Evolutionary conservation across 2,329 filamentous ascomycete genomes (phyloP).

Genomic region (Diaporthe sp.): DNA sequence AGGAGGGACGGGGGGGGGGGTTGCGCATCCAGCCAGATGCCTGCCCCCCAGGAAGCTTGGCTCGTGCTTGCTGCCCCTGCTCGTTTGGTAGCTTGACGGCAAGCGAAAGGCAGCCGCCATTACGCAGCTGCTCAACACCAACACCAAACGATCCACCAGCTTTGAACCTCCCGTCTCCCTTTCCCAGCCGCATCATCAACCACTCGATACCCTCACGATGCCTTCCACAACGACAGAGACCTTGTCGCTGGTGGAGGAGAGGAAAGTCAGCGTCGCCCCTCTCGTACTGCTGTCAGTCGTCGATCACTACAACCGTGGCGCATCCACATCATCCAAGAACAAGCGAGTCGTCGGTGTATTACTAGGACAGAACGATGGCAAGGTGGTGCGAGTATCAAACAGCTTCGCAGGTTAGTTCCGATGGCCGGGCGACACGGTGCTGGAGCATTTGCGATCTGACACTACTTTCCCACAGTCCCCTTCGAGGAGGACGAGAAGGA

Average conservation of each 20-base stretch:
- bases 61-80: conserved; percentile 34
- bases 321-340: conserved; percentile 85
- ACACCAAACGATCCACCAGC: conserved; percentile 40
- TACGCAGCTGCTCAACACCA: conserved; percentile 37
- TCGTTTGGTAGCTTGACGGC: conserved; percentile 21
- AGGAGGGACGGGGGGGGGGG: neutral
- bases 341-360: conserved; percentile 94
- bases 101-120: conserved; percentile 31
- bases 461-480: conserved; percentile 59
- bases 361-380: conserved; percentile 95
- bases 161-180: conserved; percentile 36
- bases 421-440: conserved; percentile 10
- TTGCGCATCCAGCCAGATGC: neutral
- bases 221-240: conserved; percentile 97
- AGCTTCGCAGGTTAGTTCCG: conserved; percentile 87
- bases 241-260: conserved; percentile 86
- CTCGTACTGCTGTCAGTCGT: conserved; percentile 97
- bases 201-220: conserved; percentile 70
- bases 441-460: conserved; percentile 25
- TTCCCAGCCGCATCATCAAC: conserved; percentile 28
- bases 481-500: conserved; percentile 99
- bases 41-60: conserved; percentile 29
- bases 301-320: conserved; percentile 97
- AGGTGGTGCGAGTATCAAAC: conserved; percentile 97
- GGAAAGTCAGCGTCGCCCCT: conserved; percentile 96